Evolutionary conservation across 2,329 filamentous ascomycete genomes (phyloP).

Genomic region (Stachybotrys chartarum): DNA sequence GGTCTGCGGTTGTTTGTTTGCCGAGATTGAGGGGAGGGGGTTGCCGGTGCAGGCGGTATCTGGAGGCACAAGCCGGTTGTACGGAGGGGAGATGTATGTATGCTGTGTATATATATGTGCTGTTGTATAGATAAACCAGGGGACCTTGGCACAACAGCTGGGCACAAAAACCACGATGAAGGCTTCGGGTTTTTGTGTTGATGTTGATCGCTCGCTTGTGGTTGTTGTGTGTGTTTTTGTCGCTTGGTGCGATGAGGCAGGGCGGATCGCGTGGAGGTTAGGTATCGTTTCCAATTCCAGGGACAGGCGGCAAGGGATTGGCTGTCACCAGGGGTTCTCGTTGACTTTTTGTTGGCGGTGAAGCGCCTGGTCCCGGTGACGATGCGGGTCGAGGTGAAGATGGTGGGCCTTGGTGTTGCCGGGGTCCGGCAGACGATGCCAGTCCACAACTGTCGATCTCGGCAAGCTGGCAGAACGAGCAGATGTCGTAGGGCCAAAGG

Average conservation of each 20-base stretch:
- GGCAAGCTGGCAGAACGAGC: too few relatives aligned
- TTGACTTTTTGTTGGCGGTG: background rate
- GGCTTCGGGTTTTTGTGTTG: background rate
- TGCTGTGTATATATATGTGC: background rate
- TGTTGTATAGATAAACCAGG: background rate
- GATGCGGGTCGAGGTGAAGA: too few relatives aligned
- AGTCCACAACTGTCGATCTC: background rate
- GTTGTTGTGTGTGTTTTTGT: background rate
- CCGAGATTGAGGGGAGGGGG: background rate
- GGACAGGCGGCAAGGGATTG: background rate
- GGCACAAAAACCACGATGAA: background rate
- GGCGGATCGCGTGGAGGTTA: background rate
- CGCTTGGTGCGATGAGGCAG: background rate
- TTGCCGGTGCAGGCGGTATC: background rate
- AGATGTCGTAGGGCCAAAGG: too few relatives aligned
- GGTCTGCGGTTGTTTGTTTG: slow-evolving; percentile 11
- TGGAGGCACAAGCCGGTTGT: background rate
- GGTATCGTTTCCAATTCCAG: background rate
- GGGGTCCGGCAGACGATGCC: background rate
- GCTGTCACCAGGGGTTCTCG: background rate
- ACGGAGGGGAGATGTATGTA: background rate
- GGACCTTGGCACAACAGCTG: background rate
- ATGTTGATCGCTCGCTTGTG: background rate
- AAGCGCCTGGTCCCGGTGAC: background rate
- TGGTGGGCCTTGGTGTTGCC: background rate